These are phyloP conservation scores for Trichocomaceae sp. DNA, from an alignment of 2,329 filamentous ascomycete genomes.

Conservation along the genomic window DNA sequence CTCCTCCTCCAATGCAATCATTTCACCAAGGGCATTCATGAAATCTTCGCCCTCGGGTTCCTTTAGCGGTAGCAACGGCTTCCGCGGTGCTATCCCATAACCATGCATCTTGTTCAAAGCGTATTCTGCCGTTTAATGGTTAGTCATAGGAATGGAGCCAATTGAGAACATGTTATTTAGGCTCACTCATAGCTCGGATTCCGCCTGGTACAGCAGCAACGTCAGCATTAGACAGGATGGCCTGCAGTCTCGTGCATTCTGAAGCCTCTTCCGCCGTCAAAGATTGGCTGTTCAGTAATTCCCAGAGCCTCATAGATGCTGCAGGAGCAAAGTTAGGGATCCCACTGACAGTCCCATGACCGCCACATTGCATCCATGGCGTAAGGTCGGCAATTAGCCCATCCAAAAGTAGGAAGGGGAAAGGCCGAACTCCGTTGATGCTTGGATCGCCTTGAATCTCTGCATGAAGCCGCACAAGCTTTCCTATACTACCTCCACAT, in stretches of 20 bases:
- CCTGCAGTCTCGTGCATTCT: constrained; percentile 17
- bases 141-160: background rate
- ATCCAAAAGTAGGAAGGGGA: constrained; percentile 20
- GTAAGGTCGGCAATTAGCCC: constrained; percentile 21
- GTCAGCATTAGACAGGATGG: constrained; percentile 18
- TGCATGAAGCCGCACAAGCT: constrained; percentile 18
- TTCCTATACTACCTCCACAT: constrained; percentile 21
- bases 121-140: constrained; percentile 15
- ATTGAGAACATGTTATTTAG: too few relatives aligned
- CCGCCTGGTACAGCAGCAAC: constrained; percentile 20
- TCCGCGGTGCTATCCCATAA: constrained; percentile 16
- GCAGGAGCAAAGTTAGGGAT: constrained; percentile 21
- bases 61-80: constrained; percentile 17
- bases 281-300: constrained; percentile 15
- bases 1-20: constrained; percentile 16
- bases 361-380: constrained; percentile 21
- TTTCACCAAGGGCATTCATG: constrained; percentile 15
- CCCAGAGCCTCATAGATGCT: constrained; percentile 20
- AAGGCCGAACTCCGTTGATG: constrained; percentile 14
- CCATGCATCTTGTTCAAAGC: constrained; percentile 19
- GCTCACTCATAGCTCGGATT: constrained; percentile 21
- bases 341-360: constrained; percentile 21
- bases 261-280: constrained; percentile 10
- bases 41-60: constrained; percentile 16
- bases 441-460: constrained; percentile 13